Evolutionary conservation across 331 rosid genomes (phyloP).

Genomic region (Malus hybrid): DNA sequence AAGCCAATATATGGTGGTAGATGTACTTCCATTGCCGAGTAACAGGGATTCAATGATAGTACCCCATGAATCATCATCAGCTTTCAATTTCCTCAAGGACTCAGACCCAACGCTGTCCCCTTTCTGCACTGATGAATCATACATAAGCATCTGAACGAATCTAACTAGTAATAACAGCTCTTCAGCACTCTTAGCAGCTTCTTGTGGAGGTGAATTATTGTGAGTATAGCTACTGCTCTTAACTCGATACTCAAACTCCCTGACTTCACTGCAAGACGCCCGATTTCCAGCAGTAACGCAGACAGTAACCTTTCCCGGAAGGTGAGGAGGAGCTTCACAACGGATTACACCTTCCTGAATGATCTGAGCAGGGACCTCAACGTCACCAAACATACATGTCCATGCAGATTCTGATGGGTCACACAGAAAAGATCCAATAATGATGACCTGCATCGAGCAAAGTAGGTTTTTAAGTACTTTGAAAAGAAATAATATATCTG

Average conservation of each 20-base stretch:
- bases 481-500: neutral
- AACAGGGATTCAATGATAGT: slow-evolving; percentile 58
- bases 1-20: slow-evolving; percentile 64
- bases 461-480: slow-evolving; percentile 5
- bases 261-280: slow-evolving; percentile 84
- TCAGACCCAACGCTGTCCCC: slow-evolving; percentile 32
- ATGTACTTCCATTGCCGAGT: slow-evolving; percentile 59
- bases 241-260: slow-evolving; percentile 68
- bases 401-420: slow-evolving; percentile 56
- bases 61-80: slow-evolving; percentile 59
- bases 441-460: slow-evolving; percentile 52
- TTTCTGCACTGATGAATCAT: slow-evolving; percentile 32
- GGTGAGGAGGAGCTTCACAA: slow-evolving; percentile 76
- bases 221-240: slow-evolving; percentile 31
- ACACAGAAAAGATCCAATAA: slow-evolving; percentile 83
- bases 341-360: slow-evolving; percentile 71
- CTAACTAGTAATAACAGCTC: slow-evolving; percentile 82
- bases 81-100: slow-evolving; percentile 27
- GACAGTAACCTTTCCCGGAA: slow-evolving; percentile 65
- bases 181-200: slow-evolving; percentile 50
- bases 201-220: slow-evolving; percentile 37
- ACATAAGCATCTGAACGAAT: slow-evolving; percentile 64
- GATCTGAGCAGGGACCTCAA: slow-evolving; percentile 77
- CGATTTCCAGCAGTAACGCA: slow-evolving; percentile 78
- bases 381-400: slow-evolving; percentile 87